Base-by-base conservation (phyloP, 2,329 filamentous ascomycete species). In the Paecilomyces variotii region DNA sequence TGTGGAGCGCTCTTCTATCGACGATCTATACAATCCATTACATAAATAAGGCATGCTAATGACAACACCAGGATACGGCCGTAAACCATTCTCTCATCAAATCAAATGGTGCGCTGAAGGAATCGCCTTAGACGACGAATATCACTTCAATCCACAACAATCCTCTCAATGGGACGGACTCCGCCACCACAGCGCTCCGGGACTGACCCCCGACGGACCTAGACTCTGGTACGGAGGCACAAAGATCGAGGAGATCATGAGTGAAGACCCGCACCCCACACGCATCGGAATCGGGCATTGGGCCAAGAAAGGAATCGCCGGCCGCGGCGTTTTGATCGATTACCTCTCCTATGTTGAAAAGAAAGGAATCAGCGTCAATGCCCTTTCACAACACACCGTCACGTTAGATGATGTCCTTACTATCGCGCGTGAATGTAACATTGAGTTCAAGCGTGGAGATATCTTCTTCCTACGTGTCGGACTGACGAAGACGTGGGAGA, bases 161-260 rank as follows among this genome's bases (percentile, higher is more conserved):
- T 79, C 77, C 4, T 80, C 77, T n/a, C 80, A 82, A 62, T 82
- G 80, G 80, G 80, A 82, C 60, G 80, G 80, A 0, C 65, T 82
- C 2, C 71, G 80, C 7, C 80, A 83, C 61, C 81, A 80, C 57
- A 79, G 75, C 7, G 73, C 72, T n/a, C 78, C 76, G 1, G 71
- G 66, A 0, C 74, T 76, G 1, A 72, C 70, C 1, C 59, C 70
- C 5, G 65, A 70, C 39, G 62, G 70, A n/a, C 57, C 61, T 32
- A 56, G 64, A 11, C 65, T 67, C n/a, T 65, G 68, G n/a, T 70
- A 74, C 58, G 72, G 72, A 12, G 72, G 72, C 9, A 74, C 72
- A 9, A 74, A 68, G 0, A 64, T 69, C 1, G 63, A 67, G 12
- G 72, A 74, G 55, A 74, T 74, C 57, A 65, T 67, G 55, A 27